Evolutionary conservation across 2,329 filamentous ascomycete genomes (phyloP).

Genomic region (Plectosphaerella plurivora): DNA sequence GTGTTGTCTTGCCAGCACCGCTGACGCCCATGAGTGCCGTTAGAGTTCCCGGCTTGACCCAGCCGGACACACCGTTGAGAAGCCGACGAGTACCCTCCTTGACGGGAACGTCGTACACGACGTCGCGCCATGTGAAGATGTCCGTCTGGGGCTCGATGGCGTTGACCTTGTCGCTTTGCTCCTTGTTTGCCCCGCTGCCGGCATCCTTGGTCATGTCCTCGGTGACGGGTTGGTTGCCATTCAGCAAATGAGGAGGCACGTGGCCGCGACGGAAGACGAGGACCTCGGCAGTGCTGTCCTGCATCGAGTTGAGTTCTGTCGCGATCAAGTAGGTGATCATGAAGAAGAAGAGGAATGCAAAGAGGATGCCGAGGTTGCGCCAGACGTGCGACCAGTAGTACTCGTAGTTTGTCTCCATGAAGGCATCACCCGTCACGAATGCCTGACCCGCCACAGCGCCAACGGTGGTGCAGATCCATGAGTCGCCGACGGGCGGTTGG

Average conservation of each 20-base stretch:
- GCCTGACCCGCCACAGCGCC: slow-evolving; percentile 49
- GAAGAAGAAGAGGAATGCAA: slow-evolving; percentile 62
- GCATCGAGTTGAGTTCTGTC: slow-evolving; percentile 61
- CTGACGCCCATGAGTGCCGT: slow-evolving; percentile 71
- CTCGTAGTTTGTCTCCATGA: slow-evolving; percentile 48
- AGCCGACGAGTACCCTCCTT: slow-evolving; percentile 68
- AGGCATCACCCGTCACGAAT: slow-evolving; percentile 57
- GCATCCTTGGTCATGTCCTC: slow-evolving; percentile 16
- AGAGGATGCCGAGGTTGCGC: slow-evolving; percentile 66
- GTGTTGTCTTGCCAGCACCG: slow-evolving; percentile 38
- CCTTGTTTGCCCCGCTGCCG: slow-evolving; percentile 48
- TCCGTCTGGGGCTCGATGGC: slow-evolving; percentile 39
- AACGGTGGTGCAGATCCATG: slow-evolving; percentile 48
- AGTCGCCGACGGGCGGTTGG: slow-evolving; percentile 33
- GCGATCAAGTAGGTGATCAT: slow-evolving; percentile 58
- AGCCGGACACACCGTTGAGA: slow-evolving; percentile 76
- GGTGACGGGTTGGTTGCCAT: slow-evolving; percentile 22
- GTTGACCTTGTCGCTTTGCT: slow-evolving; percentile 31
- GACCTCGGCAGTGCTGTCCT: slow-evolving; percentile 60
- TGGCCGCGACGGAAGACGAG: slow-evolving; percentile 61
- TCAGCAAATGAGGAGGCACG: slow-evolving; percentile 36
- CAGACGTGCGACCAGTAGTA: slow-evolving; percentile 57
- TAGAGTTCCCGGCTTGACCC: slow-evolving; percentile 84
- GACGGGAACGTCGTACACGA: slow-evolving; percentile 68
- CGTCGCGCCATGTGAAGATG: slow-evolving; percentile 75